These are phyloP conservation scores for Xylaria sp. DNA, from an alignment of 2,329 filamentous ascomycete species.

Conservation along the genomic window DNA sequence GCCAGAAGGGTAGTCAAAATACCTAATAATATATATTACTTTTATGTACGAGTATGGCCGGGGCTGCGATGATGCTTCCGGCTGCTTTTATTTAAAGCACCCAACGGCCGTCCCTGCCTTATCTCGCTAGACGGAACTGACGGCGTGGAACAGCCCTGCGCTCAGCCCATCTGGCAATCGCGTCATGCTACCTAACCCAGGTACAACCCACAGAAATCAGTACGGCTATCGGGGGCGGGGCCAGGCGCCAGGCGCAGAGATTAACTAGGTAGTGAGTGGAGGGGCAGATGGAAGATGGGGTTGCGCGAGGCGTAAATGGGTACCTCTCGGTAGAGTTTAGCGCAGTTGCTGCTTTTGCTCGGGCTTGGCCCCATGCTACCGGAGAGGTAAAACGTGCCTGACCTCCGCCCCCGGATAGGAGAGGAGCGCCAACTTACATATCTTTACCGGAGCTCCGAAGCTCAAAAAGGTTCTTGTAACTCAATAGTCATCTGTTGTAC, in stretches of 20 bases:
- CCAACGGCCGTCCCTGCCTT: neutral
- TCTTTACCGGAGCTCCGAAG: no score
- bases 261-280: neutral
- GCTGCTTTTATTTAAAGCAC: neutral
- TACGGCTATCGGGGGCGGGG: no score
- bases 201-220: neutral
- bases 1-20: neutral
- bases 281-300: neutral
- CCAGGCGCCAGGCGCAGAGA: neutral
- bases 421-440: neutral
- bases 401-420: neutral
- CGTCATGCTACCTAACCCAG: slow-evolving; percentile 12
- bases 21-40: neutral
- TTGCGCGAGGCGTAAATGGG: neutral
- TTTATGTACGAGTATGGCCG: neutral
- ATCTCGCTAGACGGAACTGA: neutral
- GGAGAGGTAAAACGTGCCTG: neutral
- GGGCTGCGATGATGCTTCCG: neutral
- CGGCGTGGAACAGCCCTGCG: slow-evolving; percentile 9
- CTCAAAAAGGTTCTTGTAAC: no score
- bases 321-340: neutral
- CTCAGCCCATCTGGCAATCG: slow-evolving; percentile 10
- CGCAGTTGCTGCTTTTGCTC: neutral
- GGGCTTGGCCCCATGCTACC: neutral
- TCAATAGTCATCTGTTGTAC: no score